A percentile compares a stretch with the other conserved stretches of the same genome.
These are phyloP conservation scores for Geotrichum reessii DNA, from an alignment of 1,139 yeast species.

Conservation along the genomic window DNA sequence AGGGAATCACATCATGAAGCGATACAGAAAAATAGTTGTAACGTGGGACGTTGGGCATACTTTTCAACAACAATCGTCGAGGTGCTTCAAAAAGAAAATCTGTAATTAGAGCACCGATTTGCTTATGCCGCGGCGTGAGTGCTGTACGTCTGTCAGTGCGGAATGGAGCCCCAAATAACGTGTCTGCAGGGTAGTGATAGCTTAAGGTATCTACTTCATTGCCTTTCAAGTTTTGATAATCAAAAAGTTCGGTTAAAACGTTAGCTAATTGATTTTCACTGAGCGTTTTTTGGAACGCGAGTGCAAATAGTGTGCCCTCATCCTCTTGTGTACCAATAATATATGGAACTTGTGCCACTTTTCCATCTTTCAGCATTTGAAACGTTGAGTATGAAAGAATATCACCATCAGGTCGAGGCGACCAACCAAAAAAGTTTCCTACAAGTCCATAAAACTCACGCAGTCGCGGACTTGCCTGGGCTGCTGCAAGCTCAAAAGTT, in stretches of 20 bases:
- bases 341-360: slow-evolving; percentile 21
- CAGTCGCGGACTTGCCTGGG: slow-evolving; percentile 13
- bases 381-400: slow-evolving; percentile 20
- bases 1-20: slow-evolving; percentile 18
- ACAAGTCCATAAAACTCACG: slow-evolving; percentile 9
- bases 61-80: slow-evolving; percentile 17
- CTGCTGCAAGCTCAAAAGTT: slow-evolving; percentile 13
- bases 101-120: slow-evolving; percentile 23
- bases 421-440: slow-evolving; percentile 15
- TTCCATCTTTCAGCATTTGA: slow-evolving; percentile 18
- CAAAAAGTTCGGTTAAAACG: not conserved
- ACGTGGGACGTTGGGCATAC: not conserved
- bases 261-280: not conserved
- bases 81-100: slow-evolving; percentile 24
- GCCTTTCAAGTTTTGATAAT: not conserved
- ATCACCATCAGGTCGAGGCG: slow-evolving; percentile 24
- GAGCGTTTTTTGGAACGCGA: slow-evolving; percentile 7
- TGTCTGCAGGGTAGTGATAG: slow-evolving; percentile 19
- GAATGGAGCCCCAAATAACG: slow-evolving; percentile 25
- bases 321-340: slow-evolving; percentile 25
- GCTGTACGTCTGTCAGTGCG: slow-evolving; percentile 18
- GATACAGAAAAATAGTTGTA: slow-evolving; percentile 16
- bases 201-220: not conserved
- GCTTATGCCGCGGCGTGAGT: slow-evolving; percentile 22
- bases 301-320: slow-evolving; percentile 22